Conservation (phyloP, 345 rosid genomes). For the Zanthoxylum bungeanum region DNA sequence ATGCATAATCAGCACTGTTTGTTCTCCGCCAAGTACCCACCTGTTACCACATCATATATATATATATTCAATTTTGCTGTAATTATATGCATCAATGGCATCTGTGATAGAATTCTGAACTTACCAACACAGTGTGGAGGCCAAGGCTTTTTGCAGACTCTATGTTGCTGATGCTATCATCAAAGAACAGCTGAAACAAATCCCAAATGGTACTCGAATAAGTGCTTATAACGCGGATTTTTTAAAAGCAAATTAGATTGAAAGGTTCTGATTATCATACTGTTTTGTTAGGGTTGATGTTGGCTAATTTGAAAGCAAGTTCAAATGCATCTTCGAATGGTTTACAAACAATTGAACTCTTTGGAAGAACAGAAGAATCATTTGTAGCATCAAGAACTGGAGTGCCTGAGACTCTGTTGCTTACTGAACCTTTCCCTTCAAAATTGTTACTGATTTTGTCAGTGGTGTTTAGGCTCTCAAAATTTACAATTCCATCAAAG, state of each 20-base stretch:
- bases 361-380: constrained; percentile 30
- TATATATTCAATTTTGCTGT: not conserved
- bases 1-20: constrained; percentile 69
- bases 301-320: constrained; percentile 56
- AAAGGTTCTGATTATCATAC: constrained; percentile 27
- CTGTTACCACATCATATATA: constrained; percentile 25
- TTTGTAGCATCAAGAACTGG: constrained; percentile 31
- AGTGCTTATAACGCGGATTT: not conserved
- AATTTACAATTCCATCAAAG: constrained; percentile 55
- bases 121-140: constrained; percentile 75
- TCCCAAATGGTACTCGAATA: not conserved
- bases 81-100: not conserved
- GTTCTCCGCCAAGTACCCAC: constrained; percentile 62
- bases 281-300: constrained; percentile 68
- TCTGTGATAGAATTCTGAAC: constrained; percentile 13
- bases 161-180: constrained; percentile 77
- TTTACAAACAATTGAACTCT: constrained; percentile 71
- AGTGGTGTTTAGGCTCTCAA: constrained; percentile 51
- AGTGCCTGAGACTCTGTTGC: constrained; percentile 19
- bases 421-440: constrained; percentile 26
- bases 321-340: constrained; percentile 67
- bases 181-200: constrained; percentile 68
- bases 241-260: not conserved
- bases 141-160: constrained; percentile 63
- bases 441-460: constrained; percentile 23